Conservation (phyloP, 257 asterid genomes). For the Primulina huaijiensis region DNA sequence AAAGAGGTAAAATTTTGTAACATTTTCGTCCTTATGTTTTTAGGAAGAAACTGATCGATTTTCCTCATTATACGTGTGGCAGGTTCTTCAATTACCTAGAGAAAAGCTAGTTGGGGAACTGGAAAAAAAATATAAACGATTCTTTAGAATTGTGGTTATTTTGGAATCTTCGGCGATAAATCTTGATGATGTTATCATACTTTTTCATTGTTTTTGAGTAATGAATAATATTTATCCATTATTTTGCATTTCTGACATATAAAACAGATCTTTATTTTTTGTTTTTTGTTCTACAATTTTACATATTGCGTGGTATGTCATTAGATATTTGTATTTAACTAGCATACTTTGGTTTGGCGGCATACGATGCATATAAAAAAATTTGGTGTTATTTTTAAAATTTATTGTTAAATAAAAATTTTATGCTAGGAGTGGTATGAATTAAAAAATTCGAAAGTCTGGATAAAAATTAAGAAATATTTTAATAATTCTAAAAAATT, state of each 20-base stretch:
- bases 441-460: too few relatives aligned
- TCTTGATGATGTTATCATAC: conserved; percentile 64
- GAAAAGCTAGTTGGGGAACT: conserved; percentile 58
- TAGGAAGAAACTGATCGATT: conserved; percentile 2
- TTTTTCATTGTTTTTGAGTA: conserved; percentile 59
- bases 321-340: too few relatives aligned
- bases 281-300: background rate
- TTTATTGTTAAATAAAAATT: too few relatives aligned
- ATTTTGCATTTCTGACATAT: background rate
- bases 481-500: too few relatives aligned
- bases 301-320: too few relatives aligned
- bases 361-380: too few relatives aligned
- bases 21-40: background rate
- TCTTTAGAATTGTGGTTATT: conserved; percentile 33
- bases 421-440: too few relatives aligned
- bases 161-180: conserved; percentile 62
- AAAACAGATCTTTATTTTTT: background rate
- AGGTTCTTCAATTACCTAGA: conserved; percentile 53
- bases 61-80: conserved; percentile 6
- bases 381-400: too few relatives aligned
- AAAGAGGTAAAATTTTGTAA: conserved; percentile 48
- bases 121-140: conserved; percentile 29
- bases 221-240: background rate
- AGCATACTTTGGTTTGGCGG: too few relatives aligned
- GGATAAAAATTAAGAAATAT: too few relatives aligned